Percentiles rank a stretch among this genome's conserved stretches.
These are phyloP conservation scores for Cordyceps pruinosa DNA, from an alignment of 2,329 filamentous ascomycete species.

Conservation along the genomic window DNA sequence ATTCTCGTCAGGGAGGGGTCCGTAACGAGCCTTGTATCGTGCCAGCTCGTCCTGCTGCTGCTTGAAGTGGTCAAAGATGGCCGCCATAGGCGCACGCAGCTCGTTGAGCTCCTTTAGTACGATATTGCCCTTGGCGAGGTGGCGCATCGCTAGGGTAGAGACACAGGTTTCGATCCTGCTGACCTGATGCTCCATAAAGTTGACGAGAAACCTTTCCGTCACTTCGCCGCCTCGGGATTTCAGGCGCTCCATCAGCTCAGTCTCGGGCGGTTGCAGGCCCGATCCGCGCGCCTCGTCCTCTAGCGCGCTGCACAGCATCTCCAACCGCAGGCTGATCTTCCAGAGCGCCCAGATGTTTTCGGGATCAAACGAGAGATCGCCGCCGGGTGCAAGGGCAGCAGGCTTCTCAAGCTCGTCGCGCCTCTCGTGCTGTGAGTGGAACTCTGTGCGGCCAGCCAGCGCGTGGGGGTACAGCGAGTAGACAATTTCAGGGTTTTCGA, in stretches of 20 bases:
- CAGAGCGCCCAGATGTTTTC: conserved; percentile 84
- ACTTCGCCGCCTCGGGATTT: conserved; percentile 69
- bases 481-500: conserved; percentile 94
- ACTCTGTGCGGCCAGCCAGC: conserved; percentile 70
- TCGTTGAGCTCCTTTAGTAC: conserved; percentile 57
- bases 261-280: conserved; percentile 71
- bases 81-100: conserved; percentile 69
- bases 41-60: conserved; percentile 58
- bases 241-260: conserved; percentile 67
- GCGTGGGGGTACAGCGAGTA: conserved; percentile 93
- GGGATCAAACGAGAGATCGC: conserved; percentile 68
- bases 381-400: conserved; percentile 55
- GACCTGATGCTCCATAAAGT: conserved; percentile 91
- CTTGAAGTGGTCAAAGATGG: conserved; percentile 58
- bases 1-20: conserved; percentile 29
- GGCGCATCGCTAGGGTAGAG: conserved; percentile 69
- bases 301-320: conserved; percentile 88
- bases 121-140: conserved; percentile 66
- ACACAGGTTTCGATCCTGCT: conserved; percentile 90
- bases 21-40: conserved; percentile 49
- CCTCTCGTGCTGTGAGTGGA: conserved; percentile 50
- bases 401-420: conserved; percentile 46
- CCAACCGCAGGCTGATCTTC: conserved; percentile 79
- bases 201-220: conserved; percentile 79
- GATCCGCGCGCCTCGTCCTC: conserved; percentile 60